Evolutionary conservation across 2,329 filamentous ascomycete species (phyloP).

Genomic region (Colletotrichum lini): DNA sequence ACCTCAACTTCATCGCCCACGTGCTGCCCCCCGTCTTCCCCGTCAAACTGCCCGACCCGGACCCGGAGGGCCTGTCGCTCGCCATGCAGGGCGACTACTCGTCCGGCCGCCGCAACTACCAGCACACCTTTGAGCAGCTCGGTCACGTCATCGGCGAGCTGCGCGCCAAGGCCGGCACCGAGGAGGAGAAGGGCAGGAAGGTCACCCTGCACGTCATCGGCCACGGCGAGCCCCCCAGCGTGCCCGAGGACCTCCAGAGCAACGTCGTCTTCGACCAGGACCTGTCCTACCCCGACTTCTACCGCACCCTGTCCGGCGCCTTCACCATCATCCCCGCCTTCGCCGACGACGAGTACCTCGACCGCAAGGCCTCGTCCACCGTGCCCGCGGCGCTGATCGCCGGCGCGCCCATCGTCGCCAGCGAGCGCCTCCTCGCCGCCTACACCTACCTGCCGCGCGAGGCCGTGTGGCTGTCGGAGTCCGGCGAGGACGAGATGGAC

Average conservation of each 20-base stretch:
- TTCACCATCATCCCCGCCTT: slow-evolving; percentile 47
- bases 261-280: slow-evolving; percentile 46
- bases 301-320: slow-evolving; percentile 44
- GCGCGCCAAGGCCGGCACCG: slow-evolving; percentile 6
- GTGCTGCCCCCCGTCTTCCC: slow-evolving; percentile 48
- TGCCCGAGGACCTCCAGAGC: slow-evolving; percentile 44
- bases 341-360: slow-evolving; percentile 47
- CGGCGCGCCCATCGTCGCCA: slow-evolving; percentile 47
- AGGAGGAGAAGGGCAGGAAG: slow-evolving; percentile 33
- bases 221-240: slow-evolving; percentile 46
- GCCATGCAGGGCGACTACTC: slow-evolving; percentile 50
- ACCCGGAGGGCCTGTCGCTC: slow-evolving; percentile 44
- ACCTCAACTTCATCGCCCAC: slow-evolving; percentile 41
- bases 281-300: slow-evolving; percentile 49
- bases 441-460: slow-evolving; percentile 48
- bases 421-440: slow-evolving; percentile 45
- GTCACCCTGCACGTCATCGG: slow-evolving; percentile 48
- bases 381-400: slow-evolving; percentile 48
- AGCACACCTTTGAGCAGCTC: slow-evolving; percentile 47
- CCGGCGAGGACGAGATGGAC: slow-evolving; percentile 48
- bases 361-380: slow-evolving; percentile 50
- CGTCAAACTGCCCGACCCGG: slow-evolving; percentile 43
- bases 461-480: slow-evolving; percentile 45
- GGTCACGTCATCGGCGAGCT: slow-evolving; percentile 45
- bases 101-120: slow-evolving; percentile 47